These are phyloP conservation scores for Ceratobasidium sp. DNA, from an alignment of 1,284 basidiomycete genomes.

Conservation along the genomic window DNA sequence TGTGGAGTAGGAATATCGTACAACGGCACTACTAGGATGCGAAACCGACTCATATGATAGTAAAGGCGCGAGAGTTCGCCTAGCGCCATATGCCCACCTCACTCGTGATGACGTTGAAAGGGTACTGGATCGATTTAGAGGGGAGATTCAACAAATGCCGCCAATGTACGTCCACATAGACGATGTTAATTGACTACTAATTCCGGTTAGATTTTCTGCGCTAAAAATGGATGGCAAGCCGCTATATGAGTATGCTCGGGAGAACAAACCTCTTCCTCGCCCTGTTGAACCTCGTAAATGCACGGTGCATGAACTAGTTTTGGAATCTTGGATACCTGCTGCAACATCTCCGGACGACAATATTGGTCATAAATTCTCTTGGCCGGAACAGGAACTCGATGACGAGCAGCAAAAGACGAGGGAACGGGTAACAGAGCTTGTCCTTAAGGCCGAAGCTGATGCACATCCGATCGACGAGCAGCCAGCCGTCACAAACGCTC, in stretches of 20 bases:
- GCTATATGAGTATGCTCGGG: constrained; percentile 95
- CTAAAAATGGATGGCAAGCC: constrained; percentile 98
- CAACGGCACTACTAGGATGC: constrained; percentile 91
- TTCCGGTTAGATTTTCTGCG: constrained; percentile 85
- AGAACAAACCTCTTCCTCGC: constrained; percentile 89
- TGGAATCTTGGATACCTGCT: constrained; percentile 76
- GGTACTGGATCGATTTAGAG: constrained; percentile 82
- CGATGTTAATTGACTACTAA: constrained; percentile 17
- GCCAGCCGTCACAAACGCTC: constrained; percentile 52
- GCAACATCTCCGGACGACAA: constrained; percentile 54
- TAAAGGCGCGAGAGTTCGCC: constrained; percentile 81
- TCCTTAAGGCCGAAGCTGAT: constrained; percentile 52
- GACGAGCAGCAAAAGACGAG: constrained; percentile 78
- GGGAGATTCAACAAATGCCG: constrained; percentile 89
- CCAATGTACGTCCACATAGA: constrained; percentile 78
- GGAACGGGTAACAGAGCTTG: constrained; percentile 64
- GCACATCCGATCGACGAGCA: constrained; percentile 46
- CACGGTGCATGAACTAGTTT: constrained; percentile 82
- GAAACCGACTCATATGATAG: constrained; percentile 96
- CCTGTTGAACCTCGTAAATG: constrained; percentile 91
- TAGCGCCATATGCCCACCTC: constrained; percentile 86
- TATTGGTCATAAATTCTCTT: constrained; percentile 69
- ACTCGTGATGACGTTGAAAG: constrained; percentile 81
- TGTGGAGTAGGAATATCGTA: constrained; percentile 83
- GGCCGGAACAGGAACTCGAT: constrained; percentile 79